These are phyloP conservation scores for Fomitiporia mediterranea DNA, from an alignment of 1,284 basidiomycete genomes.

Conservation along the genomic window DNA sequence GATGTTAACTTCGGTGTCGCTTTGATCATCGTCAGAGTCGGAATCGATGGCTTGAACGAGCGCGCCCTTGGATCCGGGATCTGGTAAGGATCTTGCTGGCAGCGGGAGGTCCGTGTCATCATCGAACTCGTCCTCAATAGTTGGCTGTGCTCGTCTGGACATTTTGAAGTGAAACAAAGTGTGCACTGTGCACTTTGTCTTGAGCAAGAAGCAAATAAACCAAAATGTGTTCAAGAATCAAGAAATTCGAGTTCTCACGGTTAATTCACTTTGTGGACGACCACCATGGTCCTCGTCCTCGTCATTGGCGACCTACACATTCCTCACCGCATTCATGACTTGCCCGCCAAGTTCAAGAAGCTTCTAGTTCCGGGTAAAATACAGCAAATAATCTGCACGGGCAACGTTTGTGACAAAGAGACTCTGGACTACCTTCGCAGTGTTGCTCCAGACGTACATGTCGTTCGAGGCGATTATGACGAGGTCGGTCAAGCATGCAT, in stretches of 20 bases:
- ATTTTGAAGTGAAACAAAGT: not conserved
- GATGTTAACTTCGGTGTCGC: constrained; percentile 33
- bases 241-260: not conserved
- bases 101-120: constrained; percentile 84
- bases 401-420: constrained; percentile 96
- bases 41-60: constrained; percentile 58
- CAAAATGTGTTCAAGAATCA: no score
- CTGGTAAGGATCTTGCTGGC: constrained; percentile 58
- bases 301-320: constrained; percentile 95
- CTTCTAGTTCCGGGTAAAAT: constrained; percentile 96
- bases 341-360: constrained; percentile 96
- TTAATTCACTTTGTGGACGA: not conserved
- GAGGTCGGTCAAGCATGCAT: constrained; percentile 53
- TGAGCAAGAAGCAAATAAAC: no score
- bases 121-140: constrained; percentile 60
- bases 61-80: constrained; percentile 63
- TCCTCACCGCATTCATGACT: constrained; percentile 82
- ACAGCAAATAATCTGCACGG: constrained; percentile 96
- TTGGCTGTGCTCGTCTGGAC: constrained; percentile 32
- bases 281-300: constrained; percentile 77
- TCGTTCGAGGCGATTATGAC: constrained; percentile 94
- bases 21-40: constrained; percentile 42
- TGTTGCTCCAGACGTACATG: constrained; percentile 92
- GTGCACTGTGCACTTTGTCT: not conserved
- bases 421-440: constrained; percentile 97